Evolutionary conservation across 805 yeast species (phyloP).

Genomic region (Candida arabinofermentans): DNA sequence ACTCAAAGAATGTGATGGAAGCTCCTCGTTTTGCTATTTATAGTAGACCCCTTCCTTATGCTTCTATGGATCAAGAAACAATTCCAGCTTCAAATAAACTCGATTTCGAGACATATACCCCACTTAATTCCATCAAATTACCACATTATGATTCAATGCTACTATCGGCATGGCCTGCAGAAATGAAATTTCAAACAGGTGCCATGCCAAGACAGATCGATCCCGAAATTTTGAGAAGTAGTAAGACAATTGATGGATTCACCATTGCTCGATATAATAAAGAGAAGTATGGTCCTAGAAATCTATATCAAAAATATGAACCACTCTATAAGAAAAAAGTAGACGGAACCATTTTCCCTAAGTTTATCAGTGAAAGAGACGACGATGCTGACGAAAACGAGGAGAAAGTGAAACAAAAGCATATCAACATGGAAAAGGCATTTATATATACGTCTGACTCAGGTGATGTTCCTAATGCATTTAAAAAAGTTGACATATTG

Average conservation of each 20-base stretch:
- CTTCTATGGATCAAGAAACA: constrained; percentile 35
- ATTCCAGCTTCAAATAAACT: constrained; percentile 26
- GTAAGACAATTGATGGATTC: constrained; percentile 33
- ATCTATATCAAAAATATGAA: constrained; percentile 41
- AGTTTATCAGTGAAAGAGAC: constrained; percentile 58
- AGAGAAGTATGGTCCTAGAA: constrained; percentile 53
- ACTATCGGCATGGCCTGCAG: constrained; percentile 76
- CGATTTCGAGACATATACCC: constrained; percentile 43
- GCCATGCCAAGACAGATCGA: constrained; percentile 55
- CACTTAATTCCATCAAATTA: constrained; percentile 74
- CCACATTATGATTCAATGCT: constrained; percentile 79
- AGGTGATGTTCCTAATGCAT: constrained; percentile 66
- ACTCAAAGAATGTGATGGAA: constrained; percentile 40
- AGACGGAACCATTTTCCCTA: constrained; percentile 33
- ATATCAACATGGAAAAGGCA: constrained; percentile 14
- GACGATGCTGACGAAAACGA: constrained; percentile 29
- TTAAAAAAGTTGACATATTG: constrained; percentile 66
- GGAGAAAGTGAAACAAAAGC: constrained; percentile 18
- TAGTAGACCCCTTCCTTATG: constrained; percentile 50
- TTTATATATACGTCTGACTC: constrained; percentile 31
- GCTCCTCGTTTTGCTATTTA: constrained; percentile 31
- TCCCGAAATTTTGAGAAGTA: constrained; percentile 38
- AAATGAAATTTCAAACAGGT: constrained; percentile 55
- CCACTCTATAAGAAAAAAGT: constrained; percentile 31
- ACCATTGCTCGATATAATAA: constrained; percentile 51